Percentiles rank a stretch among this genome's conserved stretches.
These are phyloP conservation scores for Phytophthora sansomeana DNA, from an alignment of 352 stramenopile species.

Conservation along the genomic window DNA sequence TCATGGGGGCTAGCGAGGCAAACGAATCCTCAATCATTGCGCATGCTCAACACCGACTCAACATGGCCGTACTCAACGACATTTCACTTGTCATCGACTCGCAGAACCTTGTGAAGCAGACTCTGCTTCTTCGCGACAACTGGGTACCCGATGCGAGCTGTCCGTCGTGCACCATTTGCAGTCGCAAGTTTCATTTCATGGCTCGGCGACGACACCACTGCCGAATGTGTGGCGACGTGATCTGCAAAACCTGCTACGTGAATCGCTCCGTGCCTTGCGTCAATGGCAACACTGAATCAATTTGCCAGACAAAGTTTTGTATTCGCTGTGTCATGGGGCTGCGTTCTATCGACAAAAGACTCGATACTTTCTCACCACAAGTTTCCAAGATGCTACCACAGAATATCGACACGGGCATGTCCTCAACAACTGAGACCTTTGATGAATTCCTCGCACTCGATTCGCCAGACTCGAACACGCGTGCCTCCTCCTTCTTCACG, in stretches of 20 bases:
- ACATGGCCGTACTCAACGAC: slow-evolving; percentile 59
- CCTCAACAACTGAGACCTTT: slow-evolving; percentile 5
- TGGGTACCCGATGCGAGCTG: slow-evolving; percentile 53
- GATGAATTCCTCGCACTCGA: slow-evolving; percentile 11
- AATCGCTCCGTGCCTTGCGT: slow-evolving; percentile 39
- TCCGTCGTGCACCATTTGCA: slow-evolving; percentile 38
- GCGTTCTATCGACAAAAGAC: slow-evolving; percentile 46
- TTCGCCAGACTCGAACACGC: slow-evolving; percentile 11
- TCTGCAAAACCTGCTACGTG: slow-evolving; percentile 63
- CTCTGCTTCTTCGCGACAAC: slow-evolving; percentile 31
- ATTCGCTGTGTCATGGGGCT: slow-evolving; percentile 61
- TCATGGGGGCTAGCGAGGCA: slow-evolving; percentile 47
- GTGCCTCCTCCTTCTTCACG: slow-evolving; percentile 5
- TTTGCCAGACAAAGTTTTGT: slow-evolving; percentile 65
- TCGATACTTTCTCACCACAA: slow-evolving; percentile 40
- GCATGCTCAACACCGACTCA: slow-evolving; percentile 51
- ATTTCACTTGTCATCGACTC: slow-evolving; percentile 64
- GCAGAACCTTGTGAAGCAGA: slow-evolving; percentile 54
- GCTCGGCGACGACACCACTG: slow-evolving; percentile 58
- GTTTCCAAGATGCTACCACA: slow-evolving; percentile 43
- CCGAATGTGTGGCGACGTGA: slow-evolving; percentile 55
- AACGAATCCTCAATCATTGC: slow-evolving; percentile 43
- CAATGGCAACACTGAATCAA: slow-evolving; percentile 19
- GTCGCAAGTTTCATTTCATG: slow-evolving; percentile 39
- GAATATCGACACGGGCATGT: slow-evolving; percentile 18